Evolutionary conservation across 305 asterid genomes (phyloP), one percentile per base, ranked within the genome.

Genomic region (Solanum hybrid): DNA sequence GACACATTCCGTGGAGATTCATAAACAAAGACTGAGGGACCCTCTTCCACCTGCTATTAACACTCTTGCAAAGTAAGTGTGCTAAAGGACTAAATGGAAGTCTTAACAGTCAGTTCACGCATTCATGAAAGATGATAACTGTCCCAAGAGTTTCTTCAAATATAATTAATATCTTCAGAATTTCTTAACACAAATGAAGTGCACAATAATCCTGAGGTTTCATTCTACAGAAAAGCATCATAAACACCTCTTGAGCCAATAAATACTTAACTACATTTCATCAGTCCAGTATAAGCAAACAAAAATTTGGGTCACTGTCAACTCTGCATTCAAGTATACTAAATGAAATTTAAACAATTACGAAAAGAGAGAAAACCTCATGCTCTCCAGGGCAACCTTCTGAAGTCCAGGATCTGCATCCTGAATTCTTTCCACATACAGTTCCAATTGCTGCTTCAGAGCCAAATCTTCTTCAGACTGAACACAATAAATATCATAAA

Each of bases 381-480:
- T 96, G 94, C 97, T 94, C 93, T 97, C 99, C 1, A 97, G 94
- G 9, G 99, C 98, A 88, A 93, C 91, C 91, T 95, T 95, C 95
- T 95, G 99, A 92, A 97, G 90, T 35, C 98, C 98, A 29, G 96
- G 95, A 93, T 96, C 98, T 42, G 97, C 42, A 89, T 97, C 99
- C 92, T 95, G 98, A 69, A 90, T 97, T 92, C 98, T 95, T 93
- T 95, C 99, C 42, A 97, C 99, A 78, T 96, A 96, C 93, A 96
- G 84, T 94, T 96, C 98, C 94, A 97, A 86, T 86, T 97, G 99
- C 90, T 95, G 97, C 94, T 96, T 97, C 93, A 97, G 88, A 29
- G 98, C 99, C 91, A 96, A 92, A 91, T 97, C 99, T 92, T 97
- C 99, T 92, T 97, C 99, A 77, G 99, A 96, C 99, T 97, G 51